These are phyloP conservation scores for Pyrus bretschneideri DNA, from an alignment of 306 rosid species.

Conservation along the genomic window DNA sequence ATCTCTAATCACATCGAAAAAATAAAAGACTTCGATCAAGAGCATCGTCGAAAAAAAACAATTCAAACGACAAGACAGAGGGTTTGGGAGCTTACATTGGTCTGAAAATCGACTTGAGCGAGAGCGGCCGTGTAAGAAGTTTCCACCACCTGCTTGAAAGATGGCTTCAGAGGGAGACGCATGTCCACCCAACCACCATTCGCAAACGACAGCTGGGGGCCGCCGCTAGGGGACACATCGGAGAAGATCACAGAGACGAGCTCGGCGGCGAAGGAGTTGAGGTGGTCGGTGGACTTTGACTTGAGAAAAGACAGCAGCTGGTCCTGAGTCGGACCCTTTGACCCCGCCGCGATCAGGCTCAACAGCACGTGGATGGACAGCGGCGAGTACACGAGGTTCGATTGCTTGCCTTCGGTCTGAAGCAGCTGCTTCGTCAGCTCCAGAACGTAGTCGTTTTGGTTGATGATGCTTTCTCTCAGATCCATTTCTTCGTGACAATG, in stretches of 20 bases:
- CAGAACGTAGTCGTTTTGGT: too few relatives aligned
- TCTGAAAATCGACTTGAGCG: slow-evolving; percentile 52
- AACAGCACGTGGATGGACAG: slow-evolving; percentile 56
- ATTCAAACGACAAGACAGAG: background rate
- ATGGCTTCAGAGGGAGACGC: slow-evolving; percentile 48
- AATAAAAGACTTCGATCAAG: background rate
- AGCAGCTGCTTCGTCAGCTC: slow-evolving; percentile 40
- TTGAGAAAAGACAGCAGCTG: slow-evolving; percentile 74
- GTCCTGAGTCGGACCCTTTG: slow-evolving; percentile 54
- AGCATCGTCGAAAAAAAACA: background rate
- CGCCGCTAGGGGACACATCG: slow-evolving; percentile 55
- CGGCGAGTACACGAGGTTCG: slow-evolving; percentile 67
- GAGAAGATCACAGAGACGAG: slow-evolving; percentile 42
- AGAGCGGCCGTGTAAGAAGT: slow-evolving; percentile 43
- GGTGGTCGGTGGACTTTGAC: slow-evolving; percentile 47
- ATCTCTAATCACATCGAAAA: too few relatives aligned
- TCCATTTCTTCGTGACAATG: too few relatives aligned
- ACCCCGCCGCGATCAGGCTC: slow-evolving; percentile 63
- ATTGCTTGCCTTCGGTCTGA: slow-evolving; percentile 22
- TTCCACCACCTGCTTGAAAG: slow-evolving; percentile 55
- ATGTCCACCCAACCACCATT: slow-evolving; percentile 65
- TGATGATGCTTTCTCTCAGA: too few relatives aligned
- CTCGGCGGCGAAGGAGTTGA: slow-evolving; percentile 58
- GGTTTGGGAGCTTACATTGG: slow-evolving; percentile 30
- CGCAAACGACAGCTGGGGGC: slow-evolving; percentile 59